phyloP scores from a whole-genome alignment of 129 eudicot genomes.

The Scalesia atractyloides region DNA sequence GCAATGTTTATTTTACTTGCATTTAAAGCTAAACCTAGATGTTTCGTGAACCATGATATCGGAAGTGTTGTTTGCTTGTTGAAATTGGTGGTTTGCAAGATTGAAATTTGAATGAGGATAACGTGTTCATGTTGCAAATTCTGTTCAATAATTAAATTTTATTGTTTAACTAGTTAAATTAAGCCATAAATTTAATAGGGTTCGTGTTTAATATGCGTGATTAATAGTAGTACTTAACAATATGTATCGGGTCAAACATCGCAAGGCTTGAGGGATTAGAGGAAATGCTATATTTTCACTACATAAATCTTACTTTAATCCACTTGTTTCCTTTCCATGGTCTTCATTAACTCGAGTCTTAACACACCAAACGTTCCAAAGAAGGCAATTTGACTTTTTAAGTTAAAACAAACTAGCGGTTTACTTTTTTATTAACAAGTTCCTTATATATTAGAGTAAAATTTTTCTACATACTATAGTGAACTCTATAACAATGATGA shows the following conservation, averaged over 20 bases:
- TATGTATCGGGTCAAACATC: slow-evolving; percentile 5
- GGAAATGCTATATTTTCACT: neutral
- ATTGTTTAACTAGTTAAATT: neutral
- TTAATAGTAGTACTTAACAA: slow-evolving; percentile 6
- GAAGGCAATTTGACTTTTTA: neutral
- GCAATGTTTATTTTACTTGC: neutral
- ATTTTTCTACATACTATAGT: neutral
- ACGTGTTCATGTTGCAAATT: neutral
- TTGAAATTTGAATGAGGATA: neutral
- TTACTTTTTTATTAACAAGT: neutral
- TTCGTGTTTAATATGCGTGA: slow-evolving; percentile 7
- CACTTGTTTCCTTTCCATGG: neutral
- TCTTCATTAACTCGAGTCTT: neutral
- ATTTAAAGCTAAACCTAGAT: too few relatives aligned
- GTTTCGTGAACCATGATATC: too few relatives aligned
- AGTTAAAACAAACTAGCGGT: neutral
- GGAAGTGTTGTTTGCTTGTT: too few relatives aligned
- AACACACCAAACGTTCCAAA: slow-evolving; percentile 1
- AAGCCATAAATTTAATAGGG: neutral
- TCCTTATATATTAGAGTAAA: neutral
- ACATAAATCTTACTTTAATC: neutral
- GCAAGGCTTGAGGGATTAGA: neutral
- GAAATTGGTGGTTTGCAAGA: too few relatives aligned
- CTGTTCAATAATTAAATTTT: neutral
- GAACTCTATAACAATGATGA: neutral